Evolutionary conservation across 2,329 filamentous ascomycete species (phyloP).

Genomic region (Chrysoporthe austroafricana): DNA sequence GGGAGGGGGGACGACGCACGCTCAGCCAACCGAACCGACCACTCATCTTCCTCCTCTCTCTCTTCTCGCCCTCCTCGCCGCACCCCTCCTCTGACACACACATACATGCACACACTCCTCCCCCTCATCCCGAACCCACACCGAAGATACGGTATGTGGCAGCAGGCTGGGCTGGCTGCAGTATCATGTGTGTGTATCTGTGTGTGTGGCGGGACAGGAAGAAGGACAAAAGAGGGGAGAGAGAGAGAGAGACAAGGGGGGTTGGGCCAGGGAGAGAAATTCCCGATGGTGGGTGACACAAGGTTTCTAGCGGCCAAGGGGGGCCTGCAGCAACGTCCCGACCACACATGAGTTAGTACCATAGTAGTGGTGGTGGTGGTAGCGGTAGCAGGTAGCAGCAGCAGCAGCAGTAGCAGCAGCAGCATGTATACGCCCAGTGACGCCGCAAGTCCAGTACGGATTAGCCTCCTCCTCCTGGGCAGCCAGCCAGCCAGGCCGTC

Average conservation of each 20-base stretch:
- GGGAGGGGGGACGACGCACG: no score
- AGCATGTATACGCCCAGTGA: no score
- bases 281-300: conserved; percentile 30
- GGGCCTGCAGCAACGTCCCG: neutral
- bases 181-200: neutral
- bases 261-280: conserved; percentile 13
- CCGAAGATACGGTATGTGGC: neutral
- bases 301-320: conserved; percentile 23
- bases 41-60: no score
- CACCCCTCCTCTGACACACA: no score
- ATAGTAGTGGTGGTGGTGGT: no score
- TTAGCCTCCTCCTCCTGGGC: no score
- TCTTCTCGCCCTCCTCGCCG: no score
- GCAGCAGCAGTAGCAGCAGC: no score
- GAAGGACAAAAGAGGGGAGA: neutral
- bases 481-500: no score
- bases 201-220: neutral
- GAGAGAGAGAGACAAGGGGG: neutral
- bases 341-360: neutral
- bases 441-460: neutral
- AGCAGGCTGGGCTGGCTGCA: neutral
- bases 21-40: no score
- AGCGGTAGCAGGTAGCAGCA: no score
- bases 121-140: neutral
- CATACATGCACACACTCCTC: no score